These are phyloP conservation scores for Xylaria venustula DNA, from an alignment of 495 filamentous ascomycete genomes.

Conservation along the genomic window DNA sequence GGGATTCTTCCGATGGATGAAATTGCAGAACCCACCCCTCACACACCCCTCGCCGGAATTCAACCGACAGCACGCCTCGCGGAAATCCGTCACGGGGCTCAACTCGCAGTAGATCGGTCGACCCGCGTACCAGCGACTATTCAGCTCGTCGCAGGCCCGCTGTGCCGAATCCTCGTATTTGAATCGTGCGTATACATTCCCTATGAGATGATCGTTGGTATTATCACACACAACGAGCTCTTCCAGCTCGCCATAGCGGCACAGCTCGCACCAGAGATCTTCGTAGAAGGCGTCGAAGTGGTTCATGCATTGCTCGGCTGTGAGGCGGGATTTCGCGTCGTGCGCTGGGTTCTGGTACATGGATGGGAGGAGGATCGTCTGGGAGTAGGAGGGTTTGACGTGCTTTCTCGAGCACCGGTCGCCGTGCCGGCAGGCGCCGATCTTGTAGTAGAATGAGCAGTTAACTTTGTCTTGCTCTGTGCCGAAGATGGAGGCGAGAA, in stretches of 20 bases:
- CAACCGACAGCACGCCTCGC: constrained; percentile 93
- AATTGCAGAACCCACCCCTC: constrained; percentile 96
- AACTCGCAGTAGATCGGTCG: constrained; percentile 98
- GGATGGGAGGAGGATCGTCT: constrained; percentile 96
- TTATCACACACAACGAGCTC: constrained; percentile 91
- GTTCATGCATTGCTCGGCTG: constrained; percentile 88
- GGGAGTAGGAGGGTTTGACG: constrained; percentile 96
- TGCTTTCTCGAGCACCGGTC: constrained; percentile 98
- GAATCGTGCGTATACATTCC: constrained; percentile 99
- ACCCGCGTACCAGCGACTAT: constrained; percentile 94
- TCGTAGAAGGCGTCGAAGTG: constrained; percentile 99
- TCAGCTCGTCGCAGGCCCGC: constrained; percentile 87
- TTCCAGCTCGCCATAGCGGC: constrained; percentile 87
- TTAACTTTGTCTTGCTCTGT: constrained; percentile 97
- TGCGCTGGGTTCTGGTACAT: constrained; percentile 99
- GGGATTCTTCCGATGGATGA: constrained; percentile 97
- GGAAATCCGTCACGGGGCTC: constrained; percentile 94
- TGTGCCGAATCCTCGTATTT: constrained; percentile 99
- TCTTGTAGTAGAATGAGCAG: constrained; percentile 71
- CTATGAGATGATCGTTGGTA: constrained; percentile 98
- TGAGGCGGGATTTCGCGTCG: constrained; percentile 96
- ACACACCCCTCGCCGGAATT: constrained; percentile 96
- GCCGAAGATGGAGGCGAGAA: constrained; percentile 98
- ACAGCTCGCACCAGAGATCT: constrained; percentile 99
- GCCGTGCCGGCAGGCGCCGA: constrained; percentile 96